These are phyloP conservation scores for Alloteropsis semialata DNA, from an alignment of 176 grass and related monocot genomes.

Conservation along the genomic window DNA sequence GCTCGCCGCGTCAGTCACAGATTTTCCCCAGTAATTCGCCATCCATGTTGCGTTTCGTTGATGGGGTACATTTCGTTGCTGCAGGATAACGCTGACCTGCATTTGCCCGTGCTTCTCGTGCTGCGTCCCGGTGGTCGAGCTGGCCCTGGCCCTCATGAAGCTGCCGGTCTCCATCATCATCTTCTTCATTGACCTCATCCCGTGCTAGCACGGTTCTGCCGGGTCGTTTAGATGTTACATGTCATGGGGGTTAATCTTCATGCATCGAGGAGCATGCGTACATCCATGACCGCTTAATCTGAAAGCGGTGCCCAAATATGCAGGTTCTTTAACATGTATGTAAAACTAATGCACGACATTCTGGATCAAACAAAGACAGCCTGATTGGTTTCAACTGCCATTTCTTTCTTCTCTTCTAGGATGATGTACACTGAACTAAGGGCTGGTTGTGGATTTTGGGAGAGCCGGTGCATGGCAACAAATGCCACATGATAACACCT, in stretches of 20 bases:
- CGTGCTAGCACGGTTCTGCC: constrained; percentile 27
- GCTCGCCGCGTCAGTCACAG: constrained; percentile 41
- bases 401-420: background rate
- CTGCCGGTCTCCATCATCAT: constrained; percentile 44
- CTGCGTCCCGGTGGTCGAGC: constrained; percentile 37
- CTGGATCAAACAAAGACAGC: background rate
- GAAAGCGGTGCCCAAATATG: background rate
- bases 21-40: too few species aligned
- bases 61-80: background rate
- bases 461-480: background rate
- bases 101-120: constrained; percentile 62
- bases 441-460: too few species aligned
- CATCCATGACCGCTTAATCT: background rate
- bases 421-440: too few species aligned
- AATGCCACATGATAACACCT: constrained; percentile 23
- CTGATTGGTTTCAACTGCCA: background rate
- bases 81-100: constrained; percentile 45
- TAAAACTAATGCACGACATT: background rate
- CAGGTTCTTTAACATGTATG: background rate
- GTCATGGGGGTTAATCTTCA: background rate
- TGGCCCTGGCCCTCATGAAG: constrained; percentile 41
- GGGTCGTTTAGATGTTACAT: background rate
- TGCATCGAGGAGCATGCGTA: background rate
- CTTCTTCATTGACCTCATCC: constrained; percentile 54
- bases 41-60: too few species aligned